Conservation (phyloP, 2,329 filamentous ascomycete genomes). For the Penicillium nordicum region DNA sequence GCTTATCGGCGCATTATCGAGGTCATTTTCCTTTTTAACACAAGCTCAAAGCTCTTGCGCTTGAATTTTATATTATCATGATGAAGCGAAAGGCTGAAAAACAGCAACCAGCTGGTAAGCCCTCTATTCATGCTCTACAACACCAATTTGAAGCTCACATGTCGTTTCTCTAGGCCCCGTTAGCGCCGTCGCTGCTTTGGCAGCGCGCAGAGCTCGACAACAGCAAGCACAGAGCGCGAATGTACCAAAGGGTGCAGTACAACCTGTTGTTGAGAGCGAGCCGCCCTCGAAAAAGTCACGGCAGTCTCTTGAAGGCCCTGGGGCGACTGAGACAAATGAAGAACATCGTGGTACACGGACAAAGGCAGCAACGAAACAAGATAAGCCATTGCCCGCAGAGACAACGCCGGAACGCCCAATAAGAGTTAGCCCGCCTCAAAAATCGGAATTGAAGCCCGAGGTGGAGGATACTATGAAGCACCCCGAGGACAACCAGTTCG, state of each 20-base stretch:
- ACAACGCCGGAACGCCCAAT: conserved; percentile 10
- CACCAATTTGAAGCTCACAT: conserved; percentile 12
- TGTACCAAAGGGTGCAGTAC: conserved; percentile 18
- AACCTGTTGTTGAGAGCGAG: conserved; percentile 22
- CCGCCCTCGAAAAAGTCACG: conserved; percentile 37
- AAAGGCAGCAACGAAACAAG: conserved; percentile 22
- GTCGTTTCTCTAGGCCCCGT: conserved; percentile 29
- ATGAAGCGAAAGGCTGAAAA: conserved; percentile 43
- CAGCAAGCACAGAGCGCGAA: conserved; percentile 28
- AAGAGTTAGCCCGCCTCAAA: conserved; percentile 4
- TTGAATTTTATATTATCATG: conserved; percentile 5
- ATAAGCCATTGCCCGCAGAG: conserved; percentile 12
- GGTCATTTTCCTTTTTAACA: not conserved
- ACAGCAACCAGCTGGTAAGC: conserved; percentile 32
- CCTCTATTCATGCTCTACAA: not conserved
- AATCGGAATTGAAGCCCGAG: not conserved
- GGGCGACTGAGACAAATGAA: conserved; percentile 10
- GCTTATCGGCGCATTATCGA: conserved; percentile 27
- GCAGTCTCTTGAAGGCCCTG: conserved; percentile 24
- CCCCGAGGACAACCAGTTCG: conserved; percentile 6
- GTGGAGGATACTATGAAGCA: not conserved
- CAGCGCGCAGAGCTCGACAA: conserved; percentile 42
- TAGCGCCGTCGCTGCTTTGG: conserved; percentile 44
- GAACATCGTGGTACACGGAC: conserved; percentile 15
- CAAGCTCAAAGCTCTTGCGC: not conserved